Conservation (phyloP, 2,329 filamentous ascomycete species). For the Blastomyces parvus region DNA sequence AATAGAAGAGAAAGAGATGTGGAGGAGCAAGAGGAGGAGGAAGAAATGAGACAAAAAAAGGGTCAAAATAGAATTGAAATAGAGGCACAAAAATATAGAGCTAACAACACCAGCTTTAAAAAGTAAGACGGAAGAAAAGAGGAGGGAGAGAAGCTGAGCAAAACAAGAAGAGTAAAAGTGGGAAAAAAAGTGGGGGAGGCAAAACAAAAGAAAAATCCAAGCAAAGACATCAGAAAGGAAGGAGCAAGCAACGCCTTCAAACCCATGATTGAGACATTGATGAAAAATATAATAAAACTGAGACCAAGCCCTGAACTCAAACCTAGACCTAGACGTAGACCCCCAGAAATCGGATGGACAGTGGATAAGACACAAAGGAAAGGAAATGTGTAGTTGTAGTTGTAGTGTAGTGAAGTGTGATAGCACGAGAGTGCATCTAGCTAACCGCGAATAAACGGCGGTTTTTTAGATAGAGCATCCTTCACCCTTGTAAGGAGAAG, state of each 20-base stretch:
- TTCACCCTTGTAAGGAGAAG: not conserved
- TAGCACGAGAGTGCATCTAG: not conserved
- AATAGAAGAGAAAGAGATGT: not conserved
- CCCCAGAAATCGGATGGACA: not conserved
- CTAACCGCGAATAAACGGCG: not conserved
- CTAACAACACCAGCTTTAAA: too few species aligned
- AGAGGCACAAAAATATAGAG: too few species aligned
- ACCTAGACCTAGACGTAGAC: not conserved
- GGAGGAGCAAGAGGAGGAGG: not conserved
- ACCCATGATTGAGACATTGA: not conserved
- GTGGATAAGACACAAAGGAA: not conserved
- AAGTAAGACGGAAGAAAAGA: too few species aligned
- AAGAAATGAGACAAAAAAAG: too few species aligned
- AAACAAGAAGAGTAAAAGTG: too few species aligned
- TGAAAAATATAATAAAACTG: not conserved
- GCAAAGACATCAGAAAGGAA: not conserved
- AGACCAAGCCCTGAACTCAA: not conserved
- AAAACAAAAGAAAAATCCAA: too few species aligned
- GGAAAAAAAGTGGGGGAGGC: too few species aligned
- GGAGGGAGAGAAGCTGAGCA: too few species aligned
- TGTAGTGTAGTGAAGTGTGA: not conserved
- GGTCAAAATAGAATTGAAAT: too few species aligned
- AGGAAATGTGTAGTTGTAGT: not conserved
- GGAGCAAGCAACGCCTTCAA: not conserved
- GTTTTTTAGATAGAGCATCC: not conserved